phyloP scores from a whole-genome alignment of 73 alveolate species.

The Tetrahymena elliotti region DNA sequence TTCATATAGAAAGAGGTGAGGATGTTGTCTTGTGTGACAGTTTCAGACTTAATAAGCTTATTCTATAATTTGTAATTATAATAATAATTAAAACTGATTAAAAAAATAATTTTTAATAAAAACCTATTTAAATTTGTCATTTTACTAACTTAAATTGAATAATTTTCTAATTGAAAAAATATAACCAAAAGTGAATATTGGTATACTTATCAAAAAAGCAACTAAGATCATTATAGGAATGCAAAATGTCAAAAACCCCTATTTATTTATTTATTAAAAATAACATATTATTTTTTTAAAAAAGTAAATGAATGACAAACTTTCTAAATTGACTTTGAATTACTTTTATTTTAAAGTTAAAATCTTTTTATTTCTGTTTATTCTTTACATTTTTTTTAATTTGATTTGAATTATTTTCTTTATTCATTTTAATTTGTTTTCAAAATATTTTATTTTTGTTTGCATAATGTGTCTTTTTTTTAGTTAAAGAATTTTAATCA shows the following conservation, averaged over 20 bases:
- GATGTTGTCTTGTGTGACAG: not conserved
- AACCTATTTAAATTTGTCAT: not conserved
- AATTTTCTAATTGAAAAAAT: not conserved
- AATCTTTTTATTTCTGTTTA: too few relatives aligned
- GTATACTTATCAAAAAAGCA: not conserved
- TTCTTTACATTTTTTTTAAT: too few relatives aligned
- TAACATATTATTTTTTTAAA: too few relatives aligned
- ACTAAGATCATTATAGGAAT: not conserved
- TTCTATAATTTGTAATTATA: not conserved
- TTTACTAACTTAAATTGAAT: not conserved
- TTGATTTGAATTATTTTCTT: too few relatives aligned
- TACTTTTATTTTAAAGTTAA: too few relatives aligned
- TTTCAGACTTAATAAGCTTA: not conserved
- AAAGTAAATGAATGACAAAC: too few relatives aligned
- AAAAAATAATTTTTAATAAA: not conserved
- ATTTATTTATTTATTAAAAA: not conserved
- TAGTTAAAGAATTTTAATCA: too few relatives aligned
- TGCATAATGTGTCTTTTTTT: too few relatives aligned
- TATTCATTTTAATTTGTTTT: too few relatives aligned
- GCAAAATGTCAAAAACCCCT: not conserved
- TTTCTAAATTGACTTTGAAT: too few relatives aligned
- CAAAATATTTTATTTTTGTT: too few relatives aligned
- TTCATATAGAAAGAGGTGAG: not conserved
- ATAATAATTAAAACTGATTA: not conserved
- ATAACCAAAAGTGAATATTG: not conserved